Evolutionary conservation across 176 grass and related monocot genomes (phyloP).

Genomic region (Bolboschoenus planiculmis): DNA sequence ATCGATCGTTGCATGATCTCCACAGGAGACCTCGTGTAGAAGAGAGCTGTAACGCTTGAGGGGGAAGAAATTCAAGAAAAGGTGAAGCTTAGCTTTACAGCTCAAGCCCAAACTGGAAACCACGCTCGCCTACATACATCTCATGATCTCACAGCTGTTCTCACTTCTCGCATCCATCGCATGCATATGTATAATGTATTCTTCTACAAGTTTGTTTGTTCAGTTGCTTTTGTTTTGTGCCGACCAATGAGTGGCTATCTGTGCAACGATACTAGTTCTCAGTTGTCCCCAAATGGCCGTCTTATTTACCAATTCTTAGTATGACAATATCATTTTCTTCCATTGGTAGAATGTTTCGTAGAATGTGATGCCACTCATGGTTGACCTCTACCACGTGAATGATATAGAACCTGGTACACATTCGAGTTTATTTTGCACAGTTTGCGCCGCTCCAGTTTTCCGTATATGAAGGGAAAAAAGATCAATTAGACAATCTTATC

Average conservation of each 20-base stretch:
- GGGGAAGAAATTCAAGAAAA: not conserved
- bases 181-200: not conserved
- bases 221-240: not conserved
- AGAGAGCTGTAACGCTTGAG: not conserved
- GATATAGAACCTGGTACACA: too few relatives aligned
- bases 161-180: not conserved
- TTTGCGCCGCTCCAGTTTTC: too few relatives aligned
- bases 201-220: too few relatives aligned
- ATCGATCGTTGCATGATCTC: not conserved
- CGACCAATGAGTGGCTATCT: not conserved
- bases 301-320: too few relatives aligned
- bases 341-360: too few relatives aligned
- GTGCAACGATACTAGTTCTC: not conserved
- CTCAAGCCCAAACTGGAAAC: not conserved
- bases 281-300: too few relatives aligned
- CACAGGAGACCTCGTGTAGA: not conserved
- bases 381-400: too few relatives aligned
- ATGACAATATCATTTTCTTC: too few relatives aligned
- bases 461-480: too few relatives aligned
- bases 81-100: constrained; percentile 1
- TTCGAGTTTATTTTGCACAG: too few relatives aligned
- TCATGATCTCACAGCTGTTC: not conserved
- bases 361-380: too few relatives aligned
- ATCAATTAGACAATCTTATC: too few relatives aligned
- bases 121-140: not conserved